These are phyloP conservation scores for Mucor mucedo DNA, from an alignment of 371 early-diverging fungal species.

Conservation along the genomic window DNA sequence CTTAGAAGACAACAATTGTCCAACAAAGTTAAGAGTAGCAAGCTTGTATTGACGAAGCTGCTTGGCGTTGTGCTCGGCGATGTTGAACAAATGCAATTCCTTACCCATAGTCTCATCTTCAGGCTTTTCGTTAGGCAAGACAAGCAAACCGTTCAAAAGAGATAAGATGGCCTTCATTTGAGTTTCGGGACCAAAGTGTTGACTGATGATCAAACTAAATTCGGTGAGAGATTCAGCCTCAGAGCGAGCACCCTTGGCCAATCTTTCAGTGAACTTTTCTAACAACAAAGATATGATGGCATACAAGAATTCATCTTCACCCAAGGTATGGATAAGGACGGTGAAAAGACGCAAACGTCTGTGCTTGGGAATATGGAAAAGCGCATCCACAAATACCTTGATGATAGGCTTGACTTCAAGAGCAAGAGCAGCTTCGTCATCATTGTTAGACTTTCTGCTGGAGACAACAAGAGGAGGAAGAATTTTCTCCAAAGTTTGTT, in stretches of 20 bases:
- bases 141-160: conserved; percentile 63
- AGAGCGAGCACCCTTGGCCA: conserved; percentile 55
- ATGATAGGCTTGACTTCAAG: conserved; percentile 74
- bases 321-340: conserved; percentile 81
- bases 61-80: conserved; percentile 61
- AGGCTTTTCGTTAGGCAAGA: conserved; percentile 69
- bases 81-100: conserved; percentile 47
- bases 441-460: conserved; percentile 55
- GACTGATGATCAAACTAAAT: conserved; percentile 68
- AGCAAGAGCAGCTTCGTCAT: conserved; percentile 43
- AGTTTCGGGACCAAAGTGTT: conserved; percentile 66
- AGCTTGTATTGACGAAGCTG: conserved; percentile 82
- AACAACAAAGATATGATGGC: conserved; percentile 77
- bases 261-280: conserved; percentile 67
- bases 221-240: conserved; percentile 67
- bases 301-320: conserved; percentile 75
- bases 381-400: conserved; percentile 90
- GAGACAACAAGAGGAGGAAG: conserved; percentile 83
- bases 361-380: conserved; percentile 92
- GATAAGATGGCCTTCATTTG: conserved; percentile 73
- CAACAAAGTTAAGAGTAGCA: conserved; percentile 71
- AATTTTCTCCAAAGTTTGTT: conserved; percentile 86
- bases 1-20: conserved; percentile 66
- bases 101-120: conserved; percentile 41
- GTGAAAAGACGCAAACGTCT: conserved; percentile 89